A percentile compares a stretch with the other conserved stretches of the same genome.
These are phyloP conservation scores for Cudoniella acicularis DNA, from an alignment of 495 filamentous ascomycete species.

Conservation along the genomic window DNA sequence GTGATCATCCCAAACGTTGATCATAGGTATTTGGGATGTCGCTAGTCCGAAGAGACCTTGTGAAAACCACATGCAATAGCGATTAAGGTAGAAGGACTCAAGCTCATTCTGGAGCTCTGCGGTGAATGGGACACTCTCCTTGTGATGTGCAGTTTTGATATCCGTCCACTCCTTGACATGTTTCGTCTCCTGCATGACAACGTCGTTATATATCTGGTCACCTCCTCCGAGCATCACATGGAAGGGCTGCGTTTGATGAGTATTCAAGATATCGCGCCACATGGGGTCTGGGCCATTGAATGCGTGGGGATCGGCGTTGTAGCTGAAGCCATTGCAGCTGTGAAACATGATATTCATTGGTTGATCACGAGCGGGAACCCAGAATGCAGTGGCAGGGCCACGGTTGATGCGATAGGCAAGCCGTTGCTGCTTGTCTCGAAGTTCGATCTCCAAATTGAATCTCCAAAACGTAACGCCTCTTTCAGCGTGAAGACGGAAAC, in stretches of 20 bases:
- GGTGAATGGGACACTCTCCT: conserved; percentile 70
- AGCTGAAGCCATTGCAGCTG: conserved; percentile 93
- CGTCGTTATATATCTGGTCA: conserved; percentile 96
- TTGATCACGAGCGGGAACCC: conserved; percentile 83
- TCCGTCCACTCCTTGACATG: conserved; percentile 79
- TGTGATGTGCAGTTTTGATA: conserved; percentile 74
- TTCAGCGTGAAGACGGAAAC: conserved; percentile 79
- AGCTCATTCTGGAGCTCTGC: conserved; percentile 78
- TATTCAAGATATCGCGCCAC: conserved; percentile 93
- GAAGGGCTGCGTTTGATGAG: conserved; percentile 87
- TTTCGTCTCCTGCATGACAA: conserved; percentile 64
- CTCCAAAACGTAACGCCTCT: conserved; percentile 93
- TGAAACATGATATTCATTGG: conserved; percentile 99
- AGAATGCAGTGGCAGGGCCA: conserved; percentile 86
- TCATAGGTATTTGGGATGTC: conserved; percentile 92
- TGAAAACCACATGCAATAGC: conserved; percentile 89
- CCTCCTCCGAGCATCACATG: conserved; percentile 98
- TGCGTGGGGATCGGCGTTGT: conserved; percentile 68
- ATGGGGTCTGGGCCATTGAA: conserved; percentile 92
- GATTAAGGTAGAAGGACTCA: conserved; percentile 79
- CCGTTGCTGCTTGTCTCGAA: conserved; percentile 68
- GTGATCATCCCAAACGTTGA: conserved; percentile 98
- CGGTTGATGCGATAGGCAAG: conserved; percentile 95
- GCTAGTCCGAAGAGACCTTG: conserved; percentile 92
- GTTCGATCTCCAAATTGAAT: conserved; percentile 90